Conservation (phyloP, 225 moss, liverwort and hornwort species). For the Antitrichia curtipendula region DNA sequence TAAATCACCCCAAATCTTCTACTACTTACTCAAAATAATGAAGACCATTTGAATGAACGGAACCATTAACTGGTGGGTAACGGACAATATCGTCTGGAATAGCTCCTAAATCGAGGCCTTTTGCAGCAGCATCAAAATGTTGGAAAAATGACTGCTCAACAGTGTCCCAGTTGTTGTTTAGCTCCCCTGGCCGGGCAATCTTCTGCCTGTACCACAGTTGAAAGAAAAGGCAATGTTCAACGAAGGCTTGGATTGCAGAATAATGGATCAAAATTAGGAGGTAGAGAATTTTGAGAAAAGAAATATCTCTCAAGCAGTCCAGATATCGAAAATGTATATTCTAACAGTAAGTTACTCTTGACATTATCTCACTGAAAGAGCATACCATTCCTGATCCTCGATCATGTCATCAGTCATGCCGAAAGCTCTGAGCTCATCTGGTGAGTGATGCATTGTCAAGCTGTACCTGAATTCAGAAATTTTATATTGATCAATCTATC, state of each 20-base stretch:
- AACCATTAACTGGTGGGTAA: constrained; percentile 27
- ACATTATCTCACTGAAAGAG: neutral
- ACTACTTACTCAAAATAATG: constrained; percentile 20
- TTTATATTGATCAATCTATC: neutral
- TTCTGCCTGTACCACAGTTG: constrained; percentile 58
- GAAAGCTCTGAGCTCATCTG: constrained; percentile 74
- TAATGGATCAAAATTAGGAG: neutral
- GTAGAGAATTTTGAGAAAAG: neutral
- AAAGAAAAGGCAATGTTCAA: neutral
- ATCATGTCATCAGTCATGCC: constrained; percentile 99
- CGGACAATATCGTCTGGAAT: constrained; percentile 61
- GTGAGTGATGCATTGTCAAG: constrained; percentile 78
- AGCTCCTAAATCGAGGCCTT: constrained; percentile 35
- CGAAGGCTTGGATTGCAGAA: neutral
- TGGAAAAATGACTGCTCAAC: constrained; percentile 74
- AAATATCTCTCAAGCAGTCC: neutral
- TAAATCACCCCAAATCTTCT: neutral
- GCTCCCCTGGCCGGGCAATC: constrained; percentile 63
- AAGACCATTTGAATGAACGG: constrained; percentile 2
- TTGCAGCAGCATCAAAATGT: constrained; percentile 64
- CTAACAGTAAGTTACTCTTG: neutral
- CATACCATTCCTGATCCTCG: constrained; percentile 91
- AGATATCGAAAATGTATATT: neutral
- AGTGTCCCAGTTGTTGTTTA: constrained; percentile 68
- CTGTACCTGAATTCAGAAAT: constrained; percentile 56